Base-by-base conservation (phyloP, 108 stramenopile genomes). In the Seminavis robusta region DNA sequence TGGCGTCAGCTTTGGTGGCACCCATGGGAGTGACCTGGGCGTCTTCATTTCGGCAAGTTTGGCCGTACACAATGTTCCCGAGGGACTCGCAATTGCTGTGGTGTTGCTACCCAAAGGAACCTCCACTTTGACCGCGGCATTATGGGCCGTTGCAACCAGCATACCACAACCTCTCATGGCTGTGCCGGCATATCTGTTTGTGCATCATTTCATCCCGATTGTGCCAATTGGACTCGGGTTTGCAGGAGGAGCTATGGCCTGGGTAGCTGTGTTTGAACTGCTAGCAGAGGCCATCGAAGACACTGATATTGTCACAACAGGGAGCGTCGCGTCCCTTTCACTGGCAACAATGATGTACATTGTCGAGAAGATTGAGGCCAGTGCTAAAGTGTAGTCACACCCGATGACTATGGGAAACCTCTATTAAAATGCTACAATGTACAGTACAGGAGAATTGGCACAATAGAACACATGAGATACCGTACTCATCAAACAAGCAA, bases 141-240 rank as follows among this genome's bases (percentile, higher is more conserved):
- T 98, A 33, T 97, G 94, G 95, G 93, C 90, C 31, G 77, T 99
- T 13, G 69, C 95, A 34, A 95, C 98, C 10, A 87, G 84, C 48
- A 39, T 97, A n/a, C 98, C 98, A 3, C 98, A 99, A 67, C 98
- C 98, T 5, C 43, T 99, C 13, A 96, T 98, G 94, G 97, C 98
- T 20, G 94, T 99, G 25, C 98, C 96, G 0, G 94, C 94, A n/a
- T 98, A 86, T 61, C 43, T 95, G 54, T 97, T 98, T 67, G 95
- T 98, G 21, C 88, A 97, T 63, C 67, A 80, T 16, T 99, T 99
- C 67, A 69, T 94, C 52, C 91, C 92, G 0, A 61, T 99, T 28
- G 74, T 99, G 25, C 98, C 98, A 2, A 85, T 91, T 42, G 98
- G 98, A 0, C 65, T 99, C 47, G 98, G 98, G 4, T 98, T 99